Conservation (phyloP, 768 basidiomycete species). For the Rhodocollybia butyracea region DNA sequence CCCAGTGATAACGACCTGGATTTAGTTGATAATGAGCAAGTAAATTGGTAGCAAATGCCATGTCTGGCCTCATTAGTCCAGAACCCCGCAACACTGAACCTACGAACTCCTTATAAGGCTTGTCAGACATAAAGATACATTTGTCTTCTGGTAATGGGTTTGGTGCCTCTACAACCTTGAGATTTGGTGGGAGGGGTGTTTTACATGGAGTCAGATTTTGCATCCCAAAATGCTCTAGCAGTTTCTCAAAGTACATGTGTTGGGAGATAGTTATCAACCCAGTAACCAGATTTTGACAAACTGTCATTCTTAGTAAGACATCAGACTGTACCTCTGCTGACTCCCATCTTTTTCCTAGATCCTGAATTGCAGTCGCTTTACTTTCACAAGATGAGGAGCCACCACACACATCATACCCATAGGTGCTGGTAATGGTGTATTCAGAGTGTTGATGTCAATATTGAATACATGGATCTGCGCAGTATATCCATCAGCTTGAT, state of each 20-base stretch:
- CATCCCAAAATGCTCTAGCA: background rate
- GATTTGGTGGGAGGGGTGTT: background rate
- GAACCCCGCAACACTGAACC: conserved; percentile 17
- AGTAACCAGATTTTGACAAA: background rate
- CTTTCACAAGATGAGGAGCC: conserved; percentile 8
- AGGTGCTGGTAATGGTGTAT: conserved; percentile 15
- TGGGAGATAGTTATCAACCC: background rate
- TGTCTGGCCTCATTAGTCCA: conserved; percentile 10
- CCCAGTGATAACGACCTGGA: conserved; percentile 23
- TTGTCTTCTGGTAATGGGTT: background rate
- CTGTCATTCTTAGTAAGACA: background rate
- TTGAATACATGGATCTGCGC: conserved; percentile 18
- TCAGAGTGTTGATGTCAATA: conserved; percentile 1
- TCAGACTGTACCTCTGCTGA: background rate
- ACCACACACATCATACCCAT: conserved; percentile 15
- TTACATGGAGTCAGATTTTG: background rate
- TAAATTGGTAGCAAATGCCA: conserved; percentile 2
- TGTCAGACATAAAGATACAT: conserved; percentile 12
- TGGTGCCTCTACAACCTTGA: background rate
- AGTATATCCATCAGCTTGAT: conserved; percentile 14
- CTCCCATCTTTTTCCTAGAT: background rate
- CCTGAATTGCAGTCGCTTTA: conserved; percentile 10
- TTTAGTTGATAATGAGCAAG: conserved; percentile 16
- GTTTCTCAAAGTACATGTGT: background rate
- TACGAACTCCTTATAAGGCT: conserved; percentile 13